These are phyloP conservation scores for Flaveria trinervia DNA, from an alignment of 129 eudicot genomes.

Conservation along the genomic window DNA sequence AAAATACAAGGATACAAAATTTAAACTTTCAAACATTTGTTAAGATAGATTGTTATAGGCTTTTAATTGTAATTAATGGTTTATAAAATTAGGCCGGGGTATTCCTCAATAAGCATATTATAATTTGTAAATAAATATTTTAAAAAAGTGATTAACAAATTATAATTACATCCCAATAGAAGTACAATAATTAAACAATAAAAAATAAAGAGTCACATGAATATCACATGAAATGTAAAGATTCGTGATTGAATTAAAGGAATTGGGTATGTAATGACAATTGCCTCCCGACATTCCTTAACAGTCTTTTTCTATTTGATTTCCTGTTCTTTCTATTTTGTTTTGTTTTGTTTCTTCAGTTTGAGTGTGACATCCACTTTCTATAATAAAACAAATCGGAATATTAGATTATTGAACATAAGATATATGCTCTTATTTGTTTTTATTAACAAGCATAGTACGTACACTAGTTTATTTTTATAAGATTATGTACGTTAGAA, in stretches of 20 bases:
- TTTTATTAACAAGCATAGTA: not conserved
- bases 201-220: constrained; percentile 20
- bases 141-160: not conserved
- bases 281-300: constrained; percentile 42
- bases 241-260: constrained; percentile 33
- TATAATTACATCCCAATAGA: not conserved
- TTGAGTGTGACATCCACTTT: constrained; percentile 39
- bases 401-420: not conserved
- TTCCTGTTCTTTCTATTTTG: constrained; percentile 31
- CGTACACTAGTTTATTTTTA: not conserved
- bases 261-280: constrained; percentile 40
- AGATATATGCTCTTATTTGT: too few species aligned
- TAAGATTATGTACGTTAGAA: too few species aligned
- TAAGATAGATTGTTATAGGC: too few species aligned
- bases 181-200: not conserved
- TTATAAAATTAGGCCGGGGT: too few species aligned
- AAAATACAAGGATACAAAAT: too few species aligned
- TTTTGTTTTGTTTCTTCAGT: constrained; percentile 7
- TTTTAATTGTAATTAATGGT: too few species aligned
- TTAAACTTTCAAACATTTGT: too few species aligned
- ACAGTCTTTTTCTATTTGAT: constrained; percentile 39
- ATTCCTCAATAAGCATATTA: too few species aligned
- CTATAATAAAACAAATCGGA: not conserved
- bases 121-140: too few species aligned
- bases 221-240: constrained; percentile 35